Base-by-base conservation (phyloP, 495 filamentous ascomycete species). In the Trichoderma gamsii region DNA sequence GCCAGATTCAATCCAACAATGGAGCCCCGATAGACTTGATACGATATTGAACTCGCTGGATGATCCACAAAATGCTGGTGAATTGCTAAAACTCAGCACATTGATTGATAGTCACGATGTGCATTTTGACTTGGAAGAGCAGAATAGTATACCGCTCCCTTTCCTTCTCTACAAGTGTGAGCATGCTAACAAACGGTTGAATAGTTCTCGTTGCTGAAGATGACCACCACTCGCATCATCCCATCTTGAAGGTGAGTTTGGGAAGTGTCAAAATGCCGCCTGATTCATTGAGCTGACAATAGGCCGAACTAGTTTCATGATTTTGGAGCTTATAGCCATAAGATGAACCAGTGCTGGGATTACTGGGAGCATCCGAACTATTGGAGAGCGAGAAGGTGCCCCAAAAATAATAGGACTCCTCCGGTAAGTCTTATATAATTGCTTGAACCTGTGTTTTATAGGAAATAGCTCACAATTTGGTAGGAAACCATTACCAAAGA, bases 111-210 rank as follows among this genome's bases (percentile, higher is more conserved):
- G 41, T 21, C 41, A 66, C 23, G 65, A 66, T n/a, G 65, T 66
- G 5, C 65, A 66, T 32, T 66, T 66, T 32, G 65, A 66, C 21
- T 13, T 66, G 12, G 65, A 66, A 29, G 65, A 66, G 27, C 38
- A 44, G 5, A 66, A 66, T 25, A 51, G 65, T 66, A 52, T n/a
- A 29, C 29, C 56, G 2, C 27, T 21, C 11, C 15, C 1, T 18
- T 21, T 21, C 27, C 25, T 4, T 32, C 11, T 16, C 8, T 15
- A 61, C 8, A 38, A 38, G 4, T 29, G 1, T 32, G 13, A 61
- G 9, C 11, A 21, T 9, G 56, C 56, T 61, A 61, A 61, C 56
- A 4, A 29, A 18, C 15, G 12, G 8, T 16, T 32, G 23, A 11
- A 44, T 32, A 65, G 63, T 65, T 41, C 63, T 65, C 63, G 8